Evolutionary conservation across 257 asterid genomes (phyloP).

Genomic region (Euphrasia confusa): DNA sequence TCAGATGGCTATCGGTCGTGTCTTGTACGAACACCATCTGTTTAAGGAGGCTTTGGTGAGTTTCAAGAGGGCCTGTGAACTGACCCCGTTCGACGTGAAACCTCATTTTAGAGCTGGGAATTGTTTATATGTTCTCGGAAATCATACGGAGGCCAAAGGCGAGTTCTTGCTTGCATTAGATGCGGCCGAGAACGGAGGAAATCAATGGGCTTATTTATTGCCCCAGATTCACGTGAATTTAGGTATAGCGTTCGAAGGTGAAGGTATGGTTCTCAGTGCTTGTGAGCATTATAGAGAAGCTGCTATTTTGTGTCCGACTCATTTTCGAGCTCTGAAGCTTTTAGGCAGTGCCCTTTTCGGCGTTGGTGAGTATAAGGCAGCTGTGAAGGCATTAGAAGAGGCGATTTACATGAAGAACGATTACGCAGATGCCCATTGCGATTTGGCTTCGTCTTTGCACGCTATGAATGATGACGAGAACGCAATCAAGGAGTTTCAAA

Average conservation of each 20-base stretch:
- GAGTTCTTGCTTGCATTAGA: conserved; percentile 86
- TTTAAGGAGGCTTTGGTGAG: conserved; percentile 87
- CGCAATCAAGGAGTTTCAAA: conserved; percentile 96
- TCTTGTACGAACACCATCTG: conserved; percentile 69
- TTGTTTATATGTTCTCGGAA: conserved; percentile 73
- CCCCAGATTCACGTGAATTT: conserved; percentile 98
- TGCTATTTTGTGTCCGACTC: conserved; percentile 96
- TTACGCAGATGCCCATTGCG: conserved; percentile 98
- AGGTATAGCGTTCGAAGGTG: conserved; percentile 92
- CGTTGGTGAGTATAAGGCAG: conserved; percentile 96
- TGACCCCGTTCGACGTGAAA: conserved; percentile 87
- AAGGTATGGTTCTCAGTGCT: conserved; percentile 95
- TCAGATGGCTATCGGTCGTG: conserved; percentile 92
- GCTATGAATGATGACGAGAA: conserved; percentile 96
- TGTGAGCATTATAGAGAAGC: conserved; percentile 99
- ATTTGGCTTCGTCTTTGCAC: conserved; percentile 94
- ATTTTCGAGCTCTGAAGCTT: conserved; percentile 90
- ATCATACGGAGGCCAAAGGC: conserved; percentile 66
- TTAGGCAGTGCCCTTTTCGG: conserved; percentile 98
- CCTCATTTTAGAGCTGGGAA: conserved; percentile 96
- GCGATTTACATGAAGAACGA: conserved; percentile 94
- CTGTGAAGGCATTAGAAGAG: conserved; percentile 97
- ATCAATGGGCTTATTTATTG: conserved; percentile 95
- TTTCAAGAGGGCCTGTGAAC: conserved; percentile 90
- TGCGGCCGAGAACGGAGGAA: conserved; percentile 95